Evolutionary conservation across 1,284 basidiomycete genomes (phyloP).

Genomic region (Ceratobasidium theobromae): DNA sequence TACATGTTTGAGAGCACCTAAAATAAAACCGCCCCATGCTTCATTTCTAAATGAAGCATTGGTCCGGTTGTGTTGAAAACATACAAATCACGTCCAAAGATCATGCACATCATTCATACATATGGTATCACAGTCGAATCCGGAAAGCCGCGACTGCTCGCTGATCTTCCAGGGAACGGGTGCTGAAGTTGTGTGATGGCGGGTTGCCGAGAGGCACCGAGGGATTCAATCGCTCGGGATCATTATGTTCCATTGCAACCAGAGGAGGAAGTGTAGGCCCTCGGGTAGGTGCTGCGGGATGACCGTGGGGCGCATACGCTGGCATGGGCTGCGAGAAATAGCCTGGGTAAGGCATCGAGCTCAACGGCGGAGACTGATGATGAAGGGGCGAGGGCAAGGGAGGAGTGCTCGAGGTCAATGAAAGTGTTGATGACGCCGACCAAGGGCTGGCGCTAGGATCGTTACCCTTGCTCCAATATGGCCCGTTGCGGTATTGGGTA

Average conservation of each 20-base stretch:
- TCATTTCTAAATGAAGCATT: constrained; percentile 8
- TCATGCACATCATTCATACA: background rate
- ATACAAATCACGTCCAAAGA: background rate
- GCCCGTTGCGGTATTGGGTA: constrained; percentile 12
- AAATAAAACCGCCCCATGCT: constrained; percentile 19
- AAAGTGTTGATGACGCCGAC: constrained; percentile 9
- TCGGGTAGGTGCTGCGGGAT: background rate
- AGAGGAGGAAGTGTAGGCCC: background rate
- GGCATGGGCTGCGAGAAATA: background rate
- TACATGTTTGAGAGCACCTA: background rate
- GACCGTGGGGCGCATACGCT: background rate
- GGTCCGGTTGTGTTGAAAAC: constrained; percentile 17
- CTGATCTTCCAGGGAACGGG: constrained; percentile 13
- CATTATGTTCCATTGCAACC: background rate
- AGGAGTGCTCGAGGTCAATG: constrained; percentile 13
- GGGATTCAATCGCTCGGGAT: background rate
- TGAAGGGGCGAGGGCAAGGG: constrained; percentile 23
- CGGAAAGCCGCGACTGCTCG: constrained; percentile 21
- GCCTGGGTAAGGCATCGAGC: background rate
- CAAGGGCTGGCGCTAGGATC: constrained; percentile 23
- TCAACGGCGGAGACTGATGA: background rate
- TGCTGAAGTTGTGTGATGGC: background rate
- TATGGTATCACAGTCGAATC: background rate
- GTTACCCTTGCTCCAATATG: background rate
- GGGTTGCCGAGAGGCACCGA: background rate